Base-by-base conservation (phyloP, 352 stramenopile genomes). In the Peronospora destructor region DNA sequence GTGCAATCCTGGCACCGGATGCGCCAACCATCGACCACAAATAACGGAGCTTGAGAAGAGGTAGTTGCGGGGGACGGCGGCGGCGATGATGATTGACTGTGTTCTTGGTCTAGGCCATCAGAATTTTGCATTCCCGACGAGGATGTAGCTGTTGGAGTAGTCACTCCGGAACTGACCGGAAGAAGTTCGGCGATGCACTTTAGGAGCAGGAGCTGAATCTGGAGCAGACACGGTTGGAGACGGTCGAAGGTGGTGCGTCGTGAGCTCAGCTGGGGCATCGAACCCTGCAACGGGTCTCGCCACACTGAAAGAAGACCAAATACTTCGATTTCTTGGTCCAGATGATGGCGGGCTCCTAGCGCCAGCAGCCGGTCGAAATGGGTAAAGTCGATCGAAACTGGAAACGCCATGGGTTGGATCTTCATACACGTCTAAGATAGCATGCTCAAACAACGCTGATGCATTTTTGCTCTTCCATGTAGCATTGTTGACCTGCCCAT, bases 401-500 rank as follows among this genome's bases (percentile, higher is more conserved):
- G 65, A 53, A n/a, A 69, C 45, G 6, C 52, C 54, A 55, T 65
- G 65, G 3, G 48, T 28, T 11, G 54, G 32, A 35, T 73, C 65
- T 37, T 87, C 74, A 51, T 76, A 87, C 28, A 87, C 76, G 4
- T 80, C 52, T 12, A 90, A 52, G 2, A 87, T 56, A 0, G 76
- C 62, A 47, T 90, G 79, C 37, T 90, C 79, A 47, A 70, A 90
- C 17, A 90, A 58, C 12, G 76, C 68, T 1, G 79, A 90, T 3
- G 76, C 68, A 40, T 88, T 86, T n/a, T 9, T 56, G 59, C 1
- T 64, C 71, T 59, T 88, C 79, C 45, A 68, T 62, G 49, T 90
- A 87, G 54, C 79, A 90, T 47, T 88, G 76, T 59, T 90, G 79
- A 8, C 76, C 79, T 2, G 68, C 68, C 79, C 76, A 90, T 0